Evolutionary conservation across 2,329 filamentous ascomycete species (phyloP).

Genomic region (Aaosphaeria arxii): DNA sequence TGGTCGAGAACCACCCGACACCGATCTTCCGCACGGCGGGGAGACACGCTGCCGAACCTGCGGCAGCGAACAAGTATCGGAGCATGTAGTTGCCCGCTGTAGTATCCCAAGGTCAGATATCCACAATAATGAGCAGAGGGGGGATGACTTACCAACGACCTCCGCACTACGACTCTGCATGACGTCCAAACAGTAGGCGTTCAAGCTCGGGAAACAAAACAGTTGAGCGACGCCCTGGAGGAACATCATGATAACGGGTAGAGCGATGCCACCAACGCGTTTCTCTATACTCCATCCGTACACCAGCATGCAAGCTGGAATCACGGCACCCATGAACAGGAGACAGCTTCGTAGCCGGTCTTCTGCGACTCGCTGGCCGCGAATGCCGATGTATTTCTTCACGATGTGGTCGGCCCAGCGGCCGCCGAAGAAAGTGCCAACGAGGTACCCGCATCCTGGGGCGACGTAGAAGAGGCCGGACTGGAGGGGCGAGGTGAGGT

Average conservation of each 20-base stretch:
- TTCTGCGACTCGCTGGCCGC: slow-evolving; percentile 62
- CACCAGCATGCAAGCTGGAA: slow-evolving; percentile 63
- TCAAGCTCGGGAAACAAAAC: slow-evolving; percentile 72
- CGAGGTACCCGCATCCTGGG: slow-evolving; percentile 66
- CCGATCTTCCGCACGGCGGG: slow-evolving; percentile 73
- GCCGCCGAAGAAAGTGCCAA: slow-evolving; percentile 70
- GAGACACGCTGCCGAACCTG: slow-evolving; percentile 68
- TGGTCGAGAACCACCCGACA: slow-evolving; percentile 78
- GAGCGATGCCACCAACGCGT: slow-evolving; percentile 52
- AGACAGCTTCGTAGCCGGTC: slow-evolving; percentile 60
- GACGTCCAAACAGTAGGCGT: slow-evolving; percentile 80
- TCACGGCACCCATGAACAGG: slow-evolving; percentile 54
- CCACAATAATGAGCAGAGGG: background rate
- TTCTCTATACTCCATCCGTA: slow-evolving; percentile 66
- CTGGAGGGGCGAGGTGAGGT: slow-evolving; percentile 63
- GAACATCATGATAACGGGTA: slow-evolving; percentile 72
- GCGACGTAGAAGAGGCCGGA: slow-evolving; percentile 72
- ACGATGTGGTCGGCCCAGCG: slow-evolving; percentile 67
- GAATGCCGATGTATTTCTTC: slow-evolving; percentile 60
- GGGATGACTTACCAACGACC: slow-evolving; percentile 51
- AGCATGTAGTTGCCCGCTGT: slow-evolving; percentile 74
- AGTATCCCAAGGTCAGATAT: background rate
- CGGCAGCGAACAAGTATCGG: slow-evolving; percentile 71
- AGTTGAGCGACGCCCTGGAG: slow-evolving; percentile 71
- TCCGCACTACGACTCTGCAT: slow-evolving; percentile 70